Evolutionary conservation across 352 stramenopile genomes (phyloP).

Genomic region (Pythium graminicola): DNA sequence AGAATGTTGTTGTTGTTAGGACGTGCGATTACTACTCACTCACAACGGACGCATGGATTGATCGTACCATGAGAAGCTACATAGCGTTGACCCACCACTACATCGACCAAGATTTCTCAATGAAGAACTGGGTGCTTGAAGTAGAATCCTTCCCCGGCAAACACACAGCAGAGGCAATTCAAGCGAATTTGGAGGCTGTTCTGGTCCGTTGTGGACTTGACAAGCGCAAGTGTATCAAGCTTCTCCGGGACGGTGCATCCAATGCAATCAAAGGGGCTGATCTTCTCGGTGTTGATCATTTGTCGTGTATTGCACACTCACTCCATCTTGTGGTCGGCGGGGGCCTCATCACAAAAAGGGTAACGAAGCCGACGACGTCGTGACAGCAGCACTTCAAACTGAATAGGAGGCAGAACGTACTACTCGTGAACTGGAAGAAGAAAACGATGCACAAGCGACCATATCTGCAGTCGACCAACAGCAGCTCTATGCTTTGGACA

Average conservation of each 20-base stretch:
- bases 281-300: neutral
- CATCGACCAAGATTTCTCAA: constrained; percentile 2
- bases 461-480: too few species aligned
- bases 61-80: constrained; percentile 8
- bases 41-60: constrained; percentile 18
- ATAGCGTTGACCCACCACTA: constrained; percentile 12
- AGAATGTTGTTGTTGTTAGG: neutral
- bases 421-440: too few species aligned
- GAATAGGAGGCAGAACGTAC: too few species aligned
- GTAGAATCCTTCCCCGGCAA: constrained; percentile 10
- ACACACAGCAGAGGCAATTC: constrained; percentile 9
- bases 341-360: too few species aligned
- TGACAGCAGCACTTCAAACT: too few species aligned
- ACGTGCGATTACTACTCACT: neutral
- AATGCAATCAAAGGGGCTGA: neutral
- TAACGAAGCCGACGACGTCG: too few species aligned
- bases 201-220: constrained; percentile 1
- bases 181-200: neutral
- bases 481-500: too few species aligned
- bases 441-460: too few species aligned
- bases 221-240: neutral
- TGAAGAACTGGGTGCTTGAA: constrained; percentile 6
- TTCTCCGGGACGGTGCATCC: neutral
- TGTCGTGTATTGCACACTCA: neutral
- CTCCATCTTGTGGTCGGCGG: neutral